Evolutionary conservation across 108 stramenopile species (phyloP).

Genomic region (Aureococcus anophagefferens): DNA sequence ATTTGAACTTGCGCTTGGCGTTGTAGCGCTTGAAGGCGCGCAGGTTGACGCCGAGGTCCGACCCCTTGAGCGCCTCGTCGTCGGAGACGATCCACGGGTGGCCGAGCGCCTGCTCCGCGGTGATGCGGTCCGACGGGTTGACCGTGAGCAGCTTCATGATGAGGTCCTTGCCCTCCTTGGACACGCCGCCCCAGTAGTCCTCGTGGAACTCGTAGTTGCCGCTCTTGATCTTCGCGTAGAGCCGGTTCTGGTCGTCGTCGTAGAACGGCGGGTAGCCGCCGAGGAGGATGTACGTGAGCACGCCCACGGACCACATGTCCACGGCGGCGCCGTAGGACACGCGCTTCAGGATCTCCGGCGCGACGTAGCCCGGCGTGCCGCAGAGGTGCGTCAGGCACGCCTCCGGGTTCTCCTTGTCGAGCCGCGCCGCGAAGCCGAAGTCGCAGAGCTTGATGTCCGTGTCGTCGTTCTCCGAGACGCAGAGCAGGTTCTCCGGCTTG

Average conservation of each 20-base stretch:
- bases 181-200: neutral
- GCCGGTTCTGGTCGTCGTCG: neutral
- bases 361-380: slow-evolving; percentile 90
- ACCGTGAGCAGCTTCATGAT: slow-evolving; percentile 39
- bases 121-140: slow-evolving; percentile 36
- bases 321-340: slow-evolving; percentile 79
- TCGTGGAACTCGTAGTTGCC: neutral
- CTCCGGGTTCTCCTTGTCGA: too few relatives aligned
- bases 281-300: slow-evolving; percentile 81
- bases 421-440: slow-evolving; percentile 78
- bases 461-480: slow-evolving; percentile 64
- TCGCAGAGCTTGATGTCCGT: slow-evolving; percentile 87
- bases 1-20: too few relatives aligned
- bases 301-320: slow-evolving; percentile 93
- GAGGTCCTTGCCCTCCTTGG: slow-evolving; percentile 36
- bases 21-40: too few relatives aligned
- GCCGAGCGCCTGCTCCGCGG: slow-evolving; percentile 35
- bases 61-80: too few relatives aligned
- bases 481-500: slow-evolving; percentile 93
- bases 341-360: slow-evolving; percentile 75
- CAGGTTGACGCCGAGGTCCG: too few relatives aligned
- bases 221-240: neutral
- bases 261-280: slow-evolving; percentile 39
- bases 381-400: slow-evolving; percentile 86
- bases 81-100: slow-evolving; percentile 43